Base-by-base conservation (phyloP, 176 grass and related monocot genomes). In the Zoysia japonica region DNA sequence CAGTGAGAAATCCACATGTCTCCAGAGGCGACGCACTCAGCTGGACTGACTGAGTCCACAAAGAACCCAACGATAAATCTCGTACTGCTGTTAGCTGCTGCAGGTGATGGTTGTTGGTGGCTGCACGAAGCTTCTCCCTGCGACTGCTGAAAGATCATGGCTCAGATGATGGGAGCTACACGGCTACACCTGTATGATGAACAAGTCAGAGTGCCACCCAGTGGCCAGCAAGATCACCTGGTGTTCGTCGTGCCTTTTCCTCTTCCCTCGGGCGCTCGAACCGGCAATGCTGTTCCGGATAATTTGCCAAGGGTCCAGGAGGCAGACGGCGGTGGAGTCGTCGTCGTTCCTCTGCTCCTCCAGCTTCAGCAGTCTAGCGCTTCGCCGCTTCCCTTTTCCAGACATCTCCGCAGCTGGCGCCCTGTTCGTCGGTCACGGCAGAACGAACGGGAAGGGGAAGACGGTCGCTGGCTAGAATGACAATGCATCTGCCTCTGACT, bases 361-460 rank as follows among this genome's bases (percentile, higher is more conserved):
- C 10, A 93, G 85, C 71, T 85, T 85, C 62, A 84, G 20, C 69
- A 90, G 66, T 61, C 91, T 93, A 9, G 88, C 88, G 64, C 91
- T 93, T 75, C 91, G 81, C 78, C 91, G 86, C 74, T 93, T 90
- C 75, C 88, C 88, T 86, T 78, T 85, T 76, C 77, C 84, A 83
- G 83, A 65, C 84, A 90, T 86, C 75, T 75, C 68, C 63, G n/a
- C 14, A 44, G 5, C 55, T 28, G 28, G 6, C 60, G 39, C 28
- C 6, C 12, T 61, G 5, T 36, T 72, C 77, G 47, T 83, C 73
- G 67, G 57, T 43, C 57, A 61, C 57, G 11, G 16, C 38, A 72
- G 46, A 57, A 74, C 9, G 19, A 5, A 44, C 60, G 61, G 12
- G 10, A 71, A 41, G 68, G 45, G 67, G 8, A 0, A 7, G 8